These are phyloP conservation scores for Amanita brunnescens DNA, from an alignment of 768 basidiomycete genomes.

Conservation along the genomic window DNA sequence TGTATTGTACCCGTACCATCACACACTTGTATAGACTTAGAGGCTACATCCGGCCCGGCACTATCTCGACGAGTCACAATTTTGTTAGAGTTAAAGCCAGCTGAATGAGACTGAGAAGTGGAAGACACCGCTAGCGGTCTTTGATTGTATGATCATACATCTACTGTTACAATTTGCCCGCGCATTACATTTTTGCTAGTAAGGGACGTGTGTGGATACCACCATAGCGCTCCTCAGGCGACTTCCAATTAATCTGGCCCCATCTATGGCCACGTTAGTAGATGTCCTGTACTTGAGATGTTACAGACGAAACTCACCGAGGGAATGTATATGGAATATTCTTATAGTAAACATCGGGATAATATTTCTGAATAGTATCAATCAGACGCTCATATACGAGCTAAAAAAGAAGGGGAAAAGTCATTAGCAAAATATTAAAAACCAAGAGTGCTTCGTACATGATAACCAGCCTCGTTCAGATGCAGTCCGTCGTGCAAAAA, in stretches of 20 bases:
- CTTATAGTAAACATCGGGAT: slow-evolving; percentile 65
- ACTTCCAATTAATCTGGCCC: slow-evolving; percentile 24
- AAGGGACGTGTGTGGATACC: no score
- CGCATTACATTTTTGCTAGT: no score
- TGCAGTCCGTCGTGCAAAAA: slow-evolving; percentile 77
- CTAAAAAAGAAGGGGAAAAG: slow-evolving; percentile 25
- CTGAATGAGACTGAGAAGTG: no score
- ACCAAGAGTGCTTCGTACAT: slow-evolving; percentile 32
- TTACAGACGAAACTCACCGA: slow-evolving; percentile 35
- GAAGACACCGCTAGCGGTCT: no score
- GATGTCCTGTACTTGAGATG: slow-evolving; percentile 3
- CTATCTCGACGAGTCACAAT: no score
- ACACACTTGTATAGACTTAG: no score
- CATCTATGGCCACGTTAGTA: slow-evolving; percentile 7
- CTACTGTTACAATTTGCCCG: no score
- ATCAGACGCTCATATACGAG: slow-evolving; percentile 63
- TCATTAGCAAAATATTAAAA: background rate
- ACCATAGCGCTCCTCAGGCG: background rate
- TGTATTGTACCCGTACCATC: no score
- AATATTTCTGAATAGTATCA: slow-evolving; percentile 42
- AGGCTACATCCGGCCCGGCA: no score
- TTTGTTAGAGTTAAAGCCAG: no score
- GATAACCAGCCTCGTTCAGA: slow-evolving; percentile 62
- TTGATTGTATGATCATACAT: no score
- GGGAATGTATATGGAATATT: slow-evolving; percentile 50